phyloP scores from a whole-genome alignment of 1,284 basidiomycete species.

The Sutorius eximius region DNA sequence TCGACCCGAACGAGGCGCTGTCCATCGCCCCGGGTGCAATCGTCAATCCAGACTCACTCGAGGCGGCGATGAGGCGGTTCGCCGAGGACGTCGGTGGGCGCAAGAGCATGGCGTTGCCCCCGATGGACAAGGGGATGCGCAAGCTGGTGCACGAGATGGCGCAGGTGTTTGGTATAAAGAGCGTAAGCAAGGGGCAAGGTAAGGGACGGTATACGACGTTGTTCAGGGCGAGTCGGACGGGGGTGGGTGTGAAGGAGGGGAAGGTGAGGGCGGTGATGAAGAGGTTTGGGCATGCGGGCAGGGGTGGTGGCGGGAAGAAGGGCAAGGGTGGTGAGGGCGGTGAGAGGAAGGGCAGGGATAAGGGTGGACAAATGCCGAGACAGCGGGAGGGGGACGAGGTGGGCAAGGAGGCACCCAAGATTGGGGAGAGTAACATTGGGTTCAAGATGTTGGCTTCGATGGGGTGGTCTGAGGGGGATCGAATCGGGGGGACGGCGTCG shows the following conservation, averaged over 20 bases:
- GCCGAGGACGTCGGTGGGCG: constrained; percentile 52
- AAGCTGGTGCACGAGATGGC: constrained; percentile 79
- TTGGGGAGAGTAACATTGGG: constrained; percentile 68
- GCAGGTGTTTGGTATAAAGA: constrained; percentile 72
- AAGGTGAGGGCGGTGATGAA: constrained; percentile 60
- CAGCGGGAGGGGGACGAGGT: constrained; percentile 76
- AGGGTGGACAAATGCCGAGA: constrained; percentile 36
- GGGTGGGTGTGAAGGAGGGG: constrained; percentile 56
- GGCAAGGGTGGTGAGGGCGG: neutral
- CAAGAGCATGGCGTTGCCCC: constrained; percentile 64
- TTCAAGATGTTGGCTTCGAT: constrained; percentile 75
- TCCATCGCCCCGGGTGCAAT: constrained; percentile 49
- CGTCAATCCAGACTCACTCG: constrained; percentile 58
- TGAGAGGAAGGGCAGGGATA: neutral
- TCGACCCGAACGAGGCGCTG: constrained; percentile 41
- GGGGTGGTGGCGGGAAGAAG: constrained; percentile 24
- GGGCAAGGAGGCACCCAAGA: constrained; percentile 76
- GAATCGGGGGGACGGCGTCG: constrained; percentile 55
- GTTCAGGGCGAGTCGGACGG: constrained; percentile 61
- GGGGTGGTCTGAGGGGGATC: constrained; percentile 75
- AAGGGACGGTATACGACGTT: constrained; percentile 65
- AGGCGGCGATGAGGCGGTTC: constrained; percentile 72
- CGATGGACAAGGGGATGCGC: constrained; percentile 71
- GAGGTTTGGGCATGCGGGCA: constrained; percentile 5
- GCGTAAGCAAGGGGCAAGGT: constrained; percentile 71